phyloP scores from a whole-genome alignment of 1,139 yeast species.

The Hansenula sp. region DNA sequence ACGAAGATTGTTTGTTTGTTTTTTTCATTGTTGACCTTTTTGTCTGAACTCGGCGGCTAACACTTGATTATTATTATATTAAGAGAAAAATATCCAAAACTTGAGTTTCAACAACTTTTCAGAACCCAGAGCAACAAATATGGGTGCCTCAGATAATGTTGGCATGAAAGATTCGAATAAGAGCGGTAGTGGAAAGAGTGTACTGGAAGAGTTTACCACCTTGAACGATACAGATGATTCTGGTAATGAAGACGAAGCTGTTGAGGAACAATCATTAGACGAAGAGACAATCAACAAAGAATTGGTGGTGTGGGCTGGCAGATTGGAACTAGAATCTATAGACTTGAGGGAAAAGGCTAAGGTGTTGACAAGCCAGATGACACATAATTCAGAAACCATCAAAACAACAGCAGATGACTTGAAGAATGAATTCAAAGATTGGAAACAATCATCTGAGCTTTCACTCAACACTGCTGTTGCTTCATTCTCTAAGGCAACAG shows the following conservation, averaged over 20 bases:
- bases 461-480: not conserved
- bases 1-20: not conserved
- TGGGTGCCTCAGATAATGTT: too few species aligned
- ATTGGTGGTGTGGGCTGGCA: slow-evolving; percentile 40
- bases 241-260: not conserved
- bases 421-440: slow-evolving; percentile 3
- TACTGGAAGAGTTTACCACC: not conserved
- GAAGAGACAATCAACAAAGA: slow-evolving; percentile 28
- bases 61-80: too few species aligned
- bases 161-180: too few species aligned
- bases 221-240: slow-evolving; percentile 1
- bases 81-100: too few species aligned
- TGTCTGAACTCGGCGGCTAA: too few species aligned
- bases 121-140: too few species aligned
- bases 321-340: slow-evolving; percentile 39
- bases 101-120: too few species aligned
- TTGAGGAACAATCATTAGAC: slow-evolving; percentile 17
- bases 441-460: not conserved
- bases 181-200: not conserved
- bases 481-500: not conserved
- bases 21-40: too few species aligned
- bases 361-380: slow-evolving; percentile 22
- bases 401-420: slow-evolving; percentile 8
- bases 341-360: slow-evolving; percentile 32
- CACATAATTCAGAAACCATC: slow-evolving; percentile 17